Conservation (phyloP, 345 rosid genomes). For the Anastatica hierochuntica region DNA sequence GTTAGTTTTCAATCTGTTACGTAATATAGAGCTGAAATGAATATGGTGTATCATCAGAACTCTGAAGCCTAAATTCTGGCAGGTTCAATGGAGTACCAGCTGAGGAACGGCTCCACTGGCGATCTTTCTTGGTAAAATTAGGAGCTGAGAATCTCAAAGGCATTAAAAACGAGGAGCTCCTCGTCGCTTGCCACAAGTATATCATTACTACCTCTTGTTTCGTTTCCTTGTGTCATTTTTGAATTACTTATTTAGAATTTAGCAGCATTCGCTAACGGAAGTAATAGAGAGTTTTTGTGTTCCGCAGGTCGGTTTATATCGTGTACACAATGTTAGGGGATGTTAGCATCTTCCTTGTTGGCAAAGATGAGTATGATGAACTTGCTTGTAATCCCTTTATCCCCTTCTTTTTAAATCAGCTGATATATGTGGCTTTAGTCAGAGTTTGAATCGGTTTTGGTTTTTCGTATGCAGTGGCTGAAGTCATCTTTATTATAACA, state of each 20-base stretch:
- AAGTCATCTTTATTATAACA: slow-evolving; percentile 45
- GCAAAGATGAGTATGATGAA: slow-evolving; percentile 97
- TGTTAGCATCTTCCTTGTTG: slow-evolving; percentile 80
- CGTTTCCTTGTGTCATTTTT: background rate
- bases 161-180: slow-evolving; percentile 86
- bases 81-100: slow-evolving; percentile 96
- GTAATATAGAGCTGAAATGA: background rate
- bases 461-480: slow-evolving; percentile 17
- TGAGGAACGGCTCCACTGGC: slow-evolving; percentile 90
- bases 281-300: too few species aligned
- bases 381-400: slow-evolving; percentile 59
- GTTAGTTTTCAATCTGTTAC: too few species aligned
- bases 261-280: too few species aligned
- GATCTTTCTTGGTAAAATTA: slow-evolving; percentile 83
- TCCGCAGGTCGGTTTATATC: slow-evolving; percentile 75
- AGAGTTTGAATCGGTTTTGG: background rate
- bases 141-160: slow-evolving; percentile 92
- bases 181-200: slow-evolving; percentile 96
- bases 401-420: background rate
- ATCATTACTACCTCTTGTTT: background rate
- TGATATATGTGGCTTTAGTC: slow-evolving; percentile 7
- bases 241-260: too few species aligned
- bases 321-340: slow-evolving; percentile 90
- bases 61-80: too few species aligned
- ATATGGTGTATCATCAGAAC: background rate